Base-by-base conservation (phyloP, 2,329 filamentous ascomycete genomes). In the Aspergillus unguis region DNA sequence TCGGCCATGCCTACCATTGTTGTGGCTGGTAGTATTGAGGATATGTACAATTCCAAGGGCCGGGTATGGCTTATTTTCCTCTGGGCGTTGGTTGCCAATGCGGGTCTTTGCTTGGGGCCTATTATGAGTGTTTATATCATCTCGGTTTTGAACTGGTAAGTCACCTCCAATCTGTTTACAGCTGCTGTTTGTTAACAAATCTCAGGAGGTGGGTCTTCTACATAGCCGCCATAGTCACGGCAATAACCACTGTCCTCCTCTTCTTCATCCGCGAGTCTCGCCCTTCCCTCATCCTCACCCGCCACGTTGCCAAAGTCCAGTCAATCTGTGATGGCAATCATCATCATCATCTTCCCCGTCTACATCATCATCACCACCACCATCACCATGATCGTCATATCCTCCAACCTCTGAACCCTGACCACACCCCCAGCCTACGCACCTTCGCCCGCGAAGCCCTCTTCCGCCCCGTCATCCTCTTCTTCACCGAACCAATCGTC, bases 1-100 rank as follows among this genome's bases (percentile, higher is more conserved):
- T 76, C 75, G 0, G 74, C 77, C 2, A 70, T 78, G 17, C 77
- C 77, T 0, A 68, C 73, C 0, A 70, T 75, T 5, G 71, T 79
- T 6, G 69, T 74, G 3, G 67, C 72, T 0, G 76, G 77, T 0
- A 76, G 72, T 47, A 68, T 79, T 31, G 77, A 80, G 53, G 76
- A 80, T 57, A 71, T 80, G 61, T 79, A 71, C 61, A 71, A 77
- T 44, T 64, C 68, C 1, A 65, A 66, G 46, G 62, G 63, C 17
- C 67, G 77, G 5, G 70, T 77, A 3, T 78, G 74, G 75, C 55
- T 75, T 3, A 65, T 79, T 1, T 72, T 74, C 38, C 47, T 70
- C 2, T 79, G 75, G 72, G 69, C 69, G 32, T 63, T 67, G 10
- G 65, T 65, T 2, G 67, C 74, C 0, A 75, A 72, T 1, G 55